Base-by-base conservation (phyloP, 768 basidiomycete species). In the Boletus pseudo-olivaceus region DNA sequence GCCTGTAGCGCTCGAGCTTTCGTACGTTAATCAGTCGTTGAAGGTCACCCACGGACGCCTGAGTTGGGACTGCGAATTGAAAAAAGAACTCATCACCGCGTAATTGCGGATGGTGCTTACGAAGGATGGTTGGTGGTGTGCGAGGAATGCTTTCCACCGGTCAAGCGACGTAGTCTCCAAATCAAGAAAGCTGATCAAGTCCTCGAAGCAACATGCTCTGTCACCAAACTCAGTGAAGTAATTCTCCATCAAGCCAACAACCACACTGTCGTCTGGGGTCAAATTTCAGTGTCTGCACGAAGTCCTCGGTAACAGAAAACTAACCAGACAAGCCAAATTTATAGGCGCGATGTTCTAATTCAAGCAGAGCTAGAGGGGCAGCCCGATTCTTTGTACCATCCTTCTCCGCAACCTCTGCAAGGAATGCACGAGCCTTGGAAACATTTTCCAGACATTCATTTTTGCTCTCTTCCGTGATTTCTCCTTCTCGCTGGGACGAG, bases 171-270 rank as follows among this genome's bases (percentile, higher is more conserved):
- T 73, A 46, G 70, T 78, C 23, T 79, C 71, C 14, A 88, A 70
- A 8, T 63, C 64, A 51, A 87, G 68, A 65, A 88, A 93, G 4
- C 84, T 82, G 59, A 78, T 79, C 38, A 96, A 73, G 62, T 97
- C 94, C 71, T 95, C 93, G 54, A 84, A 90, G 67, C 91, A 93
- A 68, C 89, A 92, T 6, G 86, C 76, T 70, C 93, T 96, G 68
- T 85, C 83, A 30, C 89, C 87, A 61, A 93, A 82, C 54, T 74
- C 75, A 38, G 80, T 73, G 64, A 93, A 84, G 69, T 95, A 96
- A 45, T 76, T 70, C 62, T 82, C 75, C 64, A 93, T 72, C 51
- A 86, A 73, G 11, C 68, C 63, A 32, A 79, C 65, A 51, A 85
- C 60, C 29, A 71, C 70, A 12, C 62, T 61, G 29, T 75, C 47